Base-by-base conservation (phyloP, 768 basidiomycete genomes). In the Rhizopogon sp. region DNA sequence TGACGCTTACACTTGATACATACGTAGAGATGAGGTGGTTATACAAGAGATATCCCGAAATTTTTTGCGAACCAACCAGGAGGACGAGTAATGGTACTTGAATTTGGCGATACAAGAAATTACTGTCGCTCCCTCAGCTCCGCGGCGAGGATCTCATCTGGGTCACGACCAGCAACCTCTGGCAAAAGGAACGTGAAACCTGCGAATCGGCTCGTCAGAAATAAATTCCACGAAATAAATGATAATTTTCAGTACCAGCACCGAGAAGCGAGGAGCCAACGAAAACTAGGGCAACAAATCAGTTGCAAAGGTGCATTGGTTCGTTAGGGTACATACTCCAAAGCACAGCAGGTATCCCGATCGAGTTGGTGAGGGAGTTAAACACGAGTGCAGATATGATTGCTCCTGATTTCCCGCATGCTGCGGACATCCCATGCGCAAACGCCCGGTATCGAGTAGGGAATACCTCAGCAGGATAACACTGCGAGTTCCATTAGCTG, bases 391-490 rank as follows among this genome's bases (percentile, higher is more conserved):
- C 83, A 10, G 85, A 83, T 59, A 90, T 78, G 74, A 92, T 89
- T 0, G 89, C 90, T 51, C 89, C 90, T 0, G 72, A 74, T 65
- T 92, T 91, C 17, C 90, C 90, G 40, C 71, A 72, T 0, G 88
- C 90, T 3, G 90, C 89, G 2, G 82, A 83, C 11, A 88, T 71
- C 31, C 90, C 90, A 64, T 90, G 89, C 13, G 88, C 88, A 46
- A 79, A 79, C 25, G 84, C 86, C 43, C 83, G 79, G 70, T 82
- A 89, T 39, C 83, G 76, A 1, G 90, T 91, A 0, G 89, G 90
- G 74, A 89, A 90, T 9, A 90, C 83, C 70, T 90, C 88, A 3
- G 84, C 85, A 2, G 89, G 85, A 63, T 87, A 87, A 65, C 83
- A 79, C 81, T 85, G 43, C 6, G 20, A 16, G 41, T 39, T 28